A percentile compares a stretch with the other conserved stretches of the same genome.
Conservation (phyloP, 2,329 filamentous ascomycete species). For the Fusarium nurragi region DNA sequence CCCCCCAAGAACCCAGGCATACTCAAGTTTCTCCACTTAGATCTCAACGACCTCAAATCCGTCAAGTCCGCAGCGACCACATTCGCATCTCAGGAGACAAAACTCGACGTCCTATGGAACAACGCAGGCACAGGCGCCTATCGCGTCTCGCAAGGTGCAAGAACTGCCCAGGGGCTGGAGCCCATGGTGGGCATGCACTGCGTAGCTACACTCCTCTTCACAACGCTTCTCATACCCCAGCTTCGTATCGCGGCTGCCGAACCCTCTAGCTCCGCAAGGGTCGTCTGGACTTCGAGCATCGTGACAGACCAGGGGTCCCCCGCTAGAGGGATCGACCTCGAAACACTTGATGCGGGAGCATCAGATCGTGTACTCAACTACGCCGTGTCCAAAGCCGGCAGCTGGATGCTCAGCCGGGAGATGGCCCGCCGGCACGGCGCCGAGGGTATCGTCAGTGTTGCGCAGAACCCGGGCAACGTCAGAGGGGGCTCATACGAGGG, state of each 20-base stretch:
- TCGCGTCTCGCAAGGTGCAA: constrained; percentile 18
- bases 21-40: constrained; percentile 50
- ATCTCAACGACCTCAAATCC: constrained; percentile 54
- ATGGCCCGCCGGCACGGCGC: constrained; percentile 42
- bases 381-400: constrained; percentile 50
- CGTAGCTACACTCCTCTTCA: constrained; percentile 49
- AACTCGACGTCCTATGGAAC: constrained; percentile 56
- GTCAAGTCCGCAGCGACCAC: constrained; percentile 51
- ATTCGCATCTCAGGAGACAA: constrained; percentile 51
- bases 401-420: constrained; percentile 47
- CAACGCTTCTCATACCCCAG: constrained; percentile 48
- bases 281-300: constrained; percentile 48
- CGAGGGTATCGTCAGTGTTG: constrained; percentile 45
- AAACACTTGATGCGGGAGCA: constrained; percentile 33
- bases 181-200: constrained; percentile 49
- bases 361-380: constrained; percentile 44
- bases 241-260: constrained; percentile 44
- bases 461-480: constrained; percentile 50
- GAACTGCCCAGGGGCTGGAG: constrained; percentile 47
- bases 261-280: constrained; percentile 38
- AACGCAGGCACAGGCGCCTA: constrained; percentile 45
- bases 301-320: constrained; percentile 43
- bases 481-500: constrained; percentile 40
- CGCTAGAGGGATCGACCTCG: constrained; percentile 45
- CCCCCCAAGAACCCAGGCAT: constrained; percentile 15